Evolutionary conservation across 768 basidiomycete genomes (phyloP).

Genomic region (Mycena floridula): DNA sequence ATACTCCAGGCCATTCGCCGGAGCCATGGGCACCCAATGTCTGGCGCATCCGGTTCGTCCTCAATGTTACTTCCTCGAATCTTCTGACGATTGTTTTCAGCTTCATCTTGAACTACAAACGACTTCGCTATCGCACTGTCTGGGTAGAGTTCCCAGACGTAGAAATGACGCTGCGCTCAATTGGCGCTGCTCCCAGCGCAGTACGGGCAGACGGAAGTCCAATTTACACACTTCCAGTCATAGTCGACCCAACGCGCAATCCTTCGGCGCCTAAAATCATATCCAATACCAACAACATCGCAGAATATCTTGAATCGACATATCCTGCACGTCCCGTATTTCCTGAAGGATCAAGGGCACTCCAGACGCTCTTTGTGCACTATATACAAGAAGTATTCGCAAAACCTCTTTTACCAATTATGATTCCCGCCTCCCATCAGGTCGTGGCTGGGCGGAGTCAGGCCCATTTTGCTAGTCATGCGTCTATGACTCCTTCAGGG

Average conservation of each 20-base stretch:
- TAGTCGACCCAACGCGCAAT: constrained; percentile 41
- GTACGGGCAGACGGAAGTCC: constrained; percentile 49
- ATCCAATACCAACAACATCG: too few species aligned
- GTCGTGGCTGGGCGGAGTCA: constrained; percentile 51
- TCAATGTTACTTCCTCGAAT: constrained; percentile 46
- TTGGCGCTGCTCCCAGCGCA: constrained; percentile 54
- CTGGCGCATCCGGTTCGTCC: too few species aligned
- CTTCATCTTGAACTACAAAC: too few species aligned
- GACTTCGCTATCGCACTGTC: constrained; percentile 44
- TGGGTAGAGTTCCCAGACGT: too few species aligned
- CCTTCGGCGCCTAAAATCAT: constrained; percentile 37
- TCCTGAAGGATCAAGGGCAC: constrained; percentile 62
- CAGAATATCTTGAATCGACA: constrained; percentile 63
- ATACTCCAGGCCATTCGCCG: constrained; percentile 51
- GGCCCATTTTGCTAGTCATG: constrained; percentile 38
- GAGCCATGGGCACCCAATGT: constrained; percentile 76
- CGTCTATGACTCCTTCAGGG: constrained; percentile 9
- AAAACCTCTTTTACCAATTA: constrained; percentile 61
- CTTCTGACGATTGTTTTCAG: too few species aligned
- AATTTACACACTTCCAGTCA: constrained; percentile 55
- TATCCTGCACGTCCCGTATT: constrained; percentile 69
- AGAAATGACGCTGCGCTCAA: constrained; percentile 47
- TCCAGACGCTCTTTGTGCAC: constrained; percentile 69
- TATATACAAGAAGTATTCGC: too few species aligned
- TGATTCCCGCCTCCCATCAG: constrained; percentile 64